Evolutionary conservation across 2,329 filamentous ascomycete species (phyloP).

Genomic region (Aureobasidium sp.): DNA sequence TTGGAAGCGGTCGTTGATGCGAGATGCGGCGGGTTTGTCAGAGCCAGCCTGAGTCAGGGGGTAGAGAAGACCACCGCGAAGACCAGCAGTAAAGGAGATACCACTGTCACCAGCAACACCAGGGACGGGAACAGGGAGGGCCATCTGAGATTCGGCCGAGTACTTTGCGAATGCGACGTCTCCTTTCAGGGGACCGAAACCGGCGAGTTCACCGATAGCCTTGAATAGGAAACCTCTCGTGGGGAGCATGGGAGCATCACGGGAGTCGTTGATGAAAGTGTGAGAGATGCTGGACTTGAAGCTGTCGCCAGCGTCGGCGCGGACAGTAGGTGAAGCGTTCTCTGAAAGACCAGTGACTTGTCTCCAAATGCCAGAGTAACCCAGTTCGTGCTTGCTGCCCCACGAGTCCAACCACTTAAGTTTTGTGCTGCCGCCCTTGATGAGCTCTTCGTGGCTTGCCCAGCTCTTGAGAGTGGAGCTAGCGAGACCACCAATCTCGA

Average conservation of each 20-base stretch:
- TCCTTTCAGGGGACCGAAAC: conserved; percentile 72
- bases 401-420: conserved; percentile 62
- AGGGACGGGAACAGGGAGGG: conserved; percentile 65
- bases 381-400: conserved; percentile 64
- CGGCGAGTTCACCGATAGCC: conserved; percentile 74
- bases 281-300: conserved; percentile 84
- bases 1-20: conserved; percentile 90
- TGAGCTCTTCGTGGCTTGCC: conserved; percentile 87
- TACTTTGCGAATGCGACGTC: conserved; percentile 92
- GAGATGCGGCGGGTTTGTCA: conserved; percentile 57
- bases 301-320: conserved; percentile 79
- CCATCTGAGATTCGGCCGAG: conserved; percentile 75
- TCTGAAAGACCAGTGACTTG: conserved; percentile 74
- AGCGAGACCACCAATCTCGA: conserved; percentile 72
- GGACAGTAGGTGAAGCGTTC: conserved; percentile 72
- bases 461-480: conserved; percentile 84
- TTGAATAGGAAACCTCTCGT: conserved; percentile 75
- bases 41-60: conserved; percentile 61
- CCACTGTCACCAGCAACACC: conserved; percentile 64
- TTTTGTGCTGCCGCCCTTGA: conserved; percentile 70
- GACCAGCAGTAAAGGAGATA: conserved; percentile 72
- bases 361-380: conserved; percentile 77
- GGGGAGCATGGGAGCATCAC: conserved; percentile 80
- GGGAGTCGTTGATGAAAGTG: conserved; percentile 69
- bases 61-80: conserved; percentile 76